Evolutionary conservation across 2,329 filamentous ascomycete genomes (phyloP).

Genomic region (Pseudogymnoascus sp.): DNA sequence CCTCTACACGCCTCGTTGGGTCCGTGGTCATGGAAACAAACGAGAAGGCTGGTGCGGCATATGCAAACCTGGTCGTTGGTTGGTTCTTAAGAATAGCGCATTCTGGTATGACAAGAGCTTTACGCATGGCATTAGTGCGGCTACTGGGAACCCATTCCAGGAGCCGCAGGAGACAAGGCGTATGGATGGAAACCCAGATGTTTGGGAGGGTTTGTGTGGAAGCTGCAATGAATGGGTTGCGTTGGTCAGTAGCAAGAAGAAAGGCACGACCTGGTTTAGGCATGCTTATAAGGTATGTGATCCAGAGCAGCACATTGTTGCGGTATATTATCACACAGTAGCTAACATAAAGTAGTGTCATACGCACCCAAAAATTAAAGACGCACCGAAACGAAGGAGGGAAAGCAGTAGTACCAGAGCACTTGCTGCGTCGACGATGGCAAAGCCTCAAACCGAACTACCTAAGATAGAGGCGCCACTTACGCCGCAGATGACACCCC

Average conservation of each 20-base stretch:
- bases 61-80: constrained; percentile 78
- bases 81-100: constrained; percentile 81
- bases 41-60: constrained; percentile 86
- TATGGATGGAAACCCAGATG: constrained; percentile 72
- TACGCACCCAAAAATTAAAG: constrained; percentile 63
- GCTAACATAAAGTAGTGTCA: constrained; percentile 48
- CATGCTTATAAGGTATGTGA: constrained; percentile 73
- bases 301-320: background rate
- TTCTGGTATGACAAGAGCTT: constrained; percentile 94
- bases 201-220: constrained; percentile 73
- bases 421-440: constrained; percentile 32
- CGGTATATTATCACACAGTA: background rate
- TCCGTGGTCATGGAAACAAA: constrained; percentile 78
- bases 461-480: constrained; percentile 36
- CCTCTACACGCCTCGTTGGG: constrained; percentile 75
- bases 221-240: constrained; percentile 76
- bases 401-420: constrained; percentile 46
- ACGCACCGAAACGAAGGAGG: constrained; percentile 58
- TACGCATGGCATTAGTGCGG: constrained; percentile 76
- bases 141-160: constrained; percentile 70
- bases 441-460: constrained; percentile 31
- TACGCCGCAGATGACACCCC: constrained; percentile 40
- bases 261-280: constrained; percentile 86
- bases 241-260: constrained; percentile 78
- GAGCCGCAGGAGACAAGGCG: constrained; percentile 66